These are phyloP conservation scores for Nannizzia gypsea DNA, from an alignment of 2,329 filamentous ascomycete species.

Conservation along the genomic window DNA sequence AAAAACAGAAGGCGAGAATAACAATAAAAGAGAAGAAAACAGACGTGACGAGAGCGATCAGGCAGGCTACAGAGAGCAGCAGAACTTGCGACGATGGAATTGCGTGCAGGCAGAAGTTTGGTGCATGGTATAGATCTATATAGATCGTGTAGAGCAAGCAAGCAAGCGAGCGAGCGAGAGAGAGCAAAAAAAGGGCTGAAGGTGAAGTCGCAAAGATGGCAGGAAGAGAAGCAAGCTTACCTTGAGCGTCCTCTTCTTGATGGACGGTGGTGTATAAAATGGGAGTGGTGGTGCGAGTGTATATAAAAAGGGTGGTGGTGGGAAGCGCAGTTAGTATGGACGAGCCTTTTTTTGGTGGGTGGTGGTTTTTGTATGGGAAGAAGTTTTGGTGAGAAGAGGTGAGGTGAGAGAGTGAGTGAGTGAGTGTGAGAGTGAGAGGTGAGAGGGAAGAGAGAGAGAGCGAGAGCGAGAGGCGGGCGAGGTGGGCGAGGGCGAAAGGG, in stretches of 20 bases:
- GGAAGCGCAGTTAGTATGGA: conserved; percentile 17
- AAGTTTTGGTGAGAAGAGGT: conserved; percentile 17
- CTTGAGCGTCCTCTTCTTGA: neutral
- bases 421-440: conserved; percentile 17
- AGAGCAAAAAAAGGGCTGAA: neutral
- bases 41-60: neutral
- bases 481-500: conserved; percentile 15
- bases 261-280: conserved; percentile 23
- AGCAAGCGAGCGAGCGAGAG: neutral
- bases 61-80: neutral
- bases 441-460: conserved; percentile 23
- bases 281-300: conserved; percentile 11
- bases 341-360: conserved; percentile 8
- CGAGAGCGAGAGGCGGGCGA: conserved; percentile 17
- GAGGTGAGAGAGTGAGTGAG: conserved; percentile 22
- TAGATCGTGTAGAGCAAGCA: neutral
- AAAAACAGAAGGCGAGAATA: neutral
- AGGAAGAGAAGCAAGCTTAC: neutral
- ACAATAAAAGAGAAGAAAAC: neutral
- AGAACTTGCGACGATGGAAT: neutral
- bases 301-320: conserved; percentile 15
- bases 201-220: neutral
- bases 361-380: conserved; percentile 25
- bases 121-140: neutral
- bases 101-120: neutral